Percentiles rank a stretch among this genome's conserved stretches.
phyloP scores from a whole-genome alignment of 2,329 filamentous ascomycete species.

The Epichloe hybrida region DNA sequence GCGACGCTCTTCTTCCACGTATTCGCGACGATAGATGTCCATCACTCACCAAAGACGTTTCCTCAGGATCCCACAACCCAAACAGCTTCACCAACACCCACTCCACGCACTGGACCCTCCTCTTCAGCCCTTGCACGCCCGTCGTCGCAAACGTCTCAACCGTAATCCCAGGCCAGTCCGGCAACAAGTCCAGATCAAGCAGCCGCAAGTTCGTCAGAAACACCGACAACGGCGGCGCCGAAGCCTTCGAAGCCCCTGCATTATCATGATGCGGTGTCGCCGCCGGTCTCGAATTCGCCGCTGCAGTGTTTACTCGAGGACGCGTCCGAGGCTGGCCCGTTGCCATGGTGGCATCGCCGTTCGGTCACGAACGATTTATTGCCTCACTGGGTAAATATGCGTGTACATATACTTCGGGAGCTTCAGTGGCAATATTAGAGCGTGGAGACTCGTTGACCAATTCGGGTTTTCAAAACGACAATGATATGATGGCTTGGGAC shows the following conservation, averaged over 20 bases:
- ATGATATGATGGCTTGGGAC: background rate
- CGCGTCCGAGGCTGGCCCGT: constrained; percentile 6
- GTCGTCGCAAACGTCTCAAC: constrained; percentile 55
- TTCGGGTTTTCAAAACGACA: no score
- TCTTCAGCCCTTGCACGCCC: constrained; percentile 61
- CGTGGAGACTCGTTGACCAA: background rate
- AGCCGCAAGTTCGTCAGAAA: constrained; percentile 78
- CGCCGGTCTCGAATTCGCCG: background rate
- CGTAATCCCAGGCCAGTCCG: constrained; percentile 74
- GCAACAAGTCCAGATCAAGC: constrained; percentile 59
- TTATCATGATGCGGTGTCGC: background rate
- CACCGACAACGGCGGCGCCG: constrained; percentile 15
- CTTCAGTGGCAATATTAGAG: background rate
- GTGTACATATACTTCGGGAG: background rate
- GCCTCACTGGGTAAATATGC: background rate
- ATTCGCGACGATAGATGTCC: background rate
- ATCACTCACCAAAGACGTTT: constrained; percentile 52
- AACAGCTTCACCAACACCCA: constrained; percentile 89
- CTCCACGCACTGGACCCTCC: constrained; percentile 69
- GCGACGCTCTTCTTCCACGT: no score
- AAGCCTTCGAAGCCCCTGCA: background rate
- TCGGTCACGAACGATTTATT: background rate
- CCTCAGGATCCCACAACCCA: constrained; percentile 64
- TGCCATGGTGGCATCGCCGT: constrained; percentile 6
- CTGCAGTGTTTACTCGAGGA: background rate